A percentile compares a stretch with the other conserved stretches of the same genome.
phyloP scores from a whole-genome alignment of 2,329 filamentous ascomycete genomes.

The Arthrobotrys pseudoclavata region DNA sequence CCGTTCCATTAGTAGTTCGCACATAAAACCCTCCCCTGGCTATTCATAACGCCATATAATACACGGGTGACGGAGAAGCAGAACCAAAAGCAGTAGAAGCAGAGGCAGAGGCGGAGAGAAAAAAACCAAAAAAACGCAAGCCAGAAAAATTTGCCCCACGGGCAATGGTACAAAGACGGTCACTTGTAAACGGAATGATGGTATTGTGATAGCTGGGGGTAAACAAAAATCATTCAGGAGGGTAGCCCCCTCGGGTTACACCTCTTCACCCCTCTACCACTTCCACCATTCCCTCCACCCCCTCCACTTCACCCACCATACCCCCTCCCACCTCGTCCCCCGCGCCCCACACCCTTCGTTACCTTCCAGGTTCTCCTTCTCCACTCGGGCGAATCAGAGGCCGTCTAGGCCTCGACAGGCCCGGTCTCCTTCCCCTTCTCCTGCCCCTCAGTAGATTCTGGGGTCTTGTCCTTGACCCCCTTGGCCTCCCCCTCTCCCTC shows the following conservation, averaged over 20 bases:
- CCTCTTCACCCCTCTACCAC: too few species aligned
- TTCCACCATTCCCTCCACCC: too few species aligned
- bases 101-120: too few species aligned
- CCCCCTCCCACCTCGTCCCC: not conserved
- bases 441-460: slow-evolving; percentile 25
- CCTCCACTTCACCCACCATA: not conserved
- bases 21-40: slow-evolving; percentile 18
- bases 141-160: too few species aligned
- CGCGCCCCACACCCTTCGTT: not conserved
- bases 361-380: not conserved
- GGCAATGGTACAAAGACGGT: too few species aligned
- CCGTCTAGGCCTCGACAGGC: slow-evolving; percentile 43
- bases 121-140: too few species aligned
- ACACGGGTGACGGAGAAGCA: slow-evolving; percentile 16
- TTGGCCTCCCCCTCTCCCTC: slow-evolving; percentile 38
- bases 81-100: too few species aligned
- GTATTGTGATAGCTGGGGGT: too few species aligned
- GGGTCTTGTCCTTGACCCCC: slow-evolving; percentile 15
- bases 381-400: slow-evolving; percentile 31
- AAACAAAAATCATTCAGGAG: too few species aligned
- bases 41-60: slow-evolving; percentile 37
- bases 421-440: slow-evolving; percentile 42
- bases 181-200: too few species aligned
- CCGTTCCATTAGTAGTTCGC: slow-evolving; percentile 5
- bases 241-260: too few species aligned